Evolutionary conservation across 306 rosid species (phyloP).

Genomic region (Sesbania bispinosa): DNA sequence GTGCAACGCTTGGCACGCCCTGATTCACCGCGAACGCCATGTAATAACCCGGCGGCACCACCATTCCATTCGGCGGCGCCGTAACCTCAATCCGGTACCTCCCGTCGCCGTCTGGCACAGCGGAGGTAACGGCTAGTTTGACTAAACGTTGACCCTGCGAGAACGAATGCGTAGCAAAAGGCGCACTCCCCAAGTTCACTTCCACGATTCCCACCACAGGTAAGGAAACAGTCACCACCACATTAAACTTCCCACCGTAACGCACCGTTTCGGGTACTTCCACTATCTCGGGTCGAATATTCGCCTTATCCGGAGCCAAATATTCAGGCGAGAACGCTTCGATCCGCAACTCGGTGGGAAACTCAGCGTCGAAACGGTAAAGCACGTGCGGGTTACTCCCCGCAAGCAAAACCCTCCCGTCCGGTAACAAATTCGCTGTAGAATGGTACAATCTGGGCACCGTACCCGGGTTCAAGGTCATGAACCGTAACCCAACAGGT

Average conservation of each 20-base stretch:
- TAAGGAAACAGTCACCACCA: slow-evolving; percentile 50
- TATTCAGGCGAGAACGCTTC: slow-evolving; percentile 91
- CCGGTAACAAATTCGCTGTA: slow-evolving; percentile 76
- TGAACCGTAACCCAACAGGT: slow-evolving; percentile 72
- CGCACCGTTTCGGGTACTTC: slow-evolving; percentile 49
- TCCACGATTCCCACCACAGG: slow-evolving; percentile 76
- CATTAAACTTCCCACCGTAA: slow-evolving; percentile 55
- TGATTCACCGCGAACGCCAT: slow-evolving; percentile 86
- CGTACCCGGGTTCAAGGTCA: slow-evolving; percentile 69
- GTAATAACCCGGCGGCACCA: slow-evolving; percentile 88
- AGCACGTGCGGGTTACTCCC: slow-evolving; percentile 79
- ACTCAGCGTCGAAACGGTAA: slow-evolving; percentile 53
- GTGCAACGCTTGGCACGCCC: slow-evolving; percentile 86
- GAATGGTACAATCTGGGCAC: slow-evolving; percentile 86
- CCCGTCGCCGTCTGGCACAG: slow-evolving; percentile 41
- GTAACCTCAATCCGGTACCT: slow-evolving; percentile 47
- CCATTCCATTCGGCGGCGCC: slow-evolving; percentile 66
- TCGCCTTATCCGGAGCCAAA: slow-evolving; percentile 48
- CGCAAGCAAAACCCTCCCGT: slow-evolving; percentile 65
- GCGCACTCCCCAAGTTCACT: slow-evolving; percentile 66
- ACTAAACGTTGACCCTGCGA: slow-evolving; percentile 85
- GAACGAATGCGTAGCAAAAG: slow-evolving; percentile 86
- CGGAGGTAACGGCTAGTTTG: slow-evolving; percentile 53
- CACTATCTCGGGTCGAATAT: slow-evolving; percentile 57
- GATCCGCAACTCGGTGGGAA: slow-evolving; percentile 63